These are phyloP conservation scores for Serendipita sp. DNA, from an alignment of 1,284 basidiomycete genomes.

Conservation along the genomic window DNA sequence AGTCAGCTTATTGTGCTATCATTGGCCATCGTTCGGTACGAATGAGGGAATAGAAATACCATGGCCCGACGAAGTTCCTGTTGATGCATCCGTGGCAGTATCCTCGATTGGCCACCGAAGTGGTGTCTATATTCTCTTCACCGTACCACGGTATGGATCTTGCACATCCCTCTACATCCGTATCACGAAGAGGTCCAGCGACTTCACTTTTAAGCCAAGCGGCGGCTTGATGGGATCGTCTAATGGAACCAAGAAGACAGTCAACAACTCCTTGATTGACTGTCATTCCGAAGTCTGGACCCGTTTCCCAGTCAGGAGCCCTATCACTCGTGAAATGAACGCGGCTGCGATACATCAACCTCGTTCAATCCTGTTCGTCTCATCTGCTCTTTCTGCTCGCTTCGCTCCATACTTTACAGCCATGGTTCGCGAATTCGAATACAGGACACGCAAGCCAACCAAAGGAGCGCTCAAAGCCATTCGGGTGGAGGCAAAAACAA, in stretches of 20 bases:
- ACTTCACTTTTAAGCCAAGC: conserved; percentile 31
- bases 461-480: conserved; percentile 29
- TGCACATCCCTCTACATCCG: conserved; percentile 29
- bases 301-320: conserved; percentile 43
- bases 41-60: conserved; percentile 28
- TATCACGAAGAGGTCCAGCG: conserved; percentile 38
- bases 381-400: conserved; percentile 20
- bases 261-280: conserved; percentile 39
- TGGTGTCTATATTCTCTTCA: conserved; percentile 28
- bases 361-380: conserved; percentile 29
- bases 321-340: conserved; percentile 34
- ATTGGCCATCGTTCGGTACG: conserved; percentile 42
- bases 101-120: conserved; percentile 31
- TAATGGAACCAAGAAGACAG: conserved; percentile 16
- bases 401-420: conserved; percentile 31
- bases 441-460: conserved; percentile 35
- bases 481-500: conserved; percentile 20
- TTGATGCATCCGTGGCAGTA: conserved; percentile 18
- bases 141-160: conserved; percentile 19
- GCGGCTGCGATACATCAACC: conserved; percentile 18
- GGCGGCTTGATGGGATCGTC: neutral
- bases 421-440: conserved; percentile 34
- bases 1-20: conserved; percentile 27
- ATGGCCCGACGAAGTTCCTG: conserved; percentile 19
- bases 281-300: conserved; percentile 47